Percentiles rank a stretch among this genome's conserved stretches.
Evolutionary conservation across 345 rosid genomes (phyloP).

Genomic region (Salix brachista): DNA sequence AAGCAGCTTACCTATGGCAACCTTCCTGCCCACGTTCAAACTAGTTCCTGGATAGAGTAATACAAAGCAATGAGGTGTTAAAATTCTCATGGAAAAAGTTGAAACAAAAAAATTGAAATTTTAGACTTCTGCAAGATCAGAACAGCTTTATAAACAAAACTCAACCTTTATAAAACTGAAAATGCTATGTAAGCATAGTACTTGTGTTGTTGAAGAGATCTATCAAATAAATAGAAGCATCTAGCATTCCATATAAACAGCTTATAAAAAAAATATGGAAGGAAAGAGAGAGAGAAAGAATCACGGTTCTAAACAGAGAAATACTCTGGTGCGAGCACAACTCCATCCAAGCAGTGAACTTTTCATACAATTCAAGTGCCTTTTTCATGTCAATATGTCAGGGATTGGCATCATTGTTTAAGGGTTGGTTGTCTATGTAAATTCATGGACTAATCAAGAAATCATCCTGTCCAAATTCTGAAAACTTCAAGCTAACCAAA

Average conservation of each 20-base stretch:
- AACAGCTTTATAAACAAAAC: not conserved
- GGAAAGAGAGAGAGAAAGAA: not conserved
- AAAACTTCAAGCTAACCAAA: not conserved
- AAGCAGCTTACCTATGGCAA: slow-evolving; percentile 10
- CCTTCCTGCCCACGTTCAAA: not conserved
- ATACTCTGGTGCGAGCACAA: not conserved
- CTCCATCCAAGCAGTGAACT: not conserved
- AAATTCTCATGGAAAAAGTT: not conserved
- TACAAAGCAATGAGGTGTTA: not conserved
- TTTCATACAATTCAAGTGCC: not conserved
- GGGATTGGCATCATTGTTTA: not conserved
- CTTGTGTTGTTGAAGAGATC: not conserved
- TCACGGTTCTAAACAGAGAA: not conserved
- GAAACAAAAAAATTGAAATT: not conserved
- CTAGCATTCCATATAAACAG: not conserved
- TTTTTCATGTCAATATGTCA: not conserved
- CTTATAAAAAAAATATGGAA: not conserved
- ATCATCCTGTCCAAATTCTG: not conserved
- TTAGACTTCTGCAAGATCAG: not conserved
- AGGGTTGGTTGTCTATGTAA: not conserved
- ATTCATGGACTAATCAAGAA: not conserved
- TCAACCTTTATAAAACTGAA: not conserved
- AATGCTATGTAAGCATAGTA: not conserved
- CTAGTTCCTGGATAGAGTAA: not conserved
- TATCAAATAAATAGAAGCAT: not conserved